phyloP scores from a whole-genome alignment of 441 rosid genomes.

The Geranium incanum region DNA sequence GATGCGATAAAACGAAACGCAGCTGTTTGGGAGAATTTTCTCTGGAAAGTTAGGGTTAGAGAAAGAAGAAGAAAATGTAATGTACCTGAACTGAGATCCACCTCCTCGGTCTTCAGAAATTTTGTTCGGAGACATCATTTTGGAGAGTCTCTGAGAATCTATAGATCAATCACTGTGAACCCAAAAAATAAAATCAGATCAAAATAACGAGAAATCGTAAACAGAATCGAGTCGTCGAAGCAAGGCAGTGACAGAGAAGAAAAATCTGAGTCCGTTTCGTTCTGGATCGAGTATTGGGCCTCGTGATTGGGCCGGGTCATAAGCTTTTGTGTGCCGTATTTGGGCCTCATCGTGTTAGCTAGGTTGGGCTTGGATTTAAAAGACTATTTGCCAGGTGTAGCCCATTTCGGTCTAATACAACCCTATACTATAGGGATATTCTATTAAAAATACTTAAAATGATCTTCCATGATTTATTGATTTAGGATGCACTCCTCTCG shows the following conservation, averaged over 20 bases:
- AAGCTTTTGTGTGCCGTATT: neutral
- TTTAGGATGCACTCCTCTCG: too few species aligned
- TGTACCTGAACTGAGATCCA: constrained; percentile 68
- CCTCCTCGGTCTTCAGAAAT: constrained; percentile 51
- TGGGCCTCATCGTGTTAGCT: neutral
- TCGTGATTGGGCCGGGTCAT: neutral
- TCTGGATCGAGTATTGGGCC: neutral
- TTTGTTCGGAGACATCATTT: constrained; percentile 75
- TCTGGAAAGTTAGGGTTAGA: constrained; percentile 22
- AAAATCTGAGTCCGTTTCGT: neutral
- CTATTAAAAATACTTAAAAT: too few species aligned
- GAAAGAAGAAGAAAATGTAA: constrained; percentile 6
- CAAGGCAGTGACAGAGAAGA: neutral
- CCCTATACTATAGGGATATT: too few species aligned
- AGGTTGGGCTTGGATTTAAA: neutral
- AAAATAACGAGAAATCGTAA: neutral
- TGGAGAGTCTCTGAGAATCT: neutral
- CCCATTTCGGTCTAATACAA: too few species aligned
- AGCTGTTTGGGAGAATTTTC: neutral
- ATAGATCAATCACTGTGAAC: neutral
- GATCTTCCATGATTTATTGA: too few species aligned
- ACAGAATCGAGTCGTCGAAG: neutral
- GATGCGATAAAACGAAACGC: neutral
- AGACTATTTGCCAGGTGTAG: neutral
- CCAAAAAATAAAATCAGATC: neutral